phyloP scores from a whole-genome alignment of 2,329 filamentous ascomycete species.

The Aspergillus spinulosporus region DNA sequence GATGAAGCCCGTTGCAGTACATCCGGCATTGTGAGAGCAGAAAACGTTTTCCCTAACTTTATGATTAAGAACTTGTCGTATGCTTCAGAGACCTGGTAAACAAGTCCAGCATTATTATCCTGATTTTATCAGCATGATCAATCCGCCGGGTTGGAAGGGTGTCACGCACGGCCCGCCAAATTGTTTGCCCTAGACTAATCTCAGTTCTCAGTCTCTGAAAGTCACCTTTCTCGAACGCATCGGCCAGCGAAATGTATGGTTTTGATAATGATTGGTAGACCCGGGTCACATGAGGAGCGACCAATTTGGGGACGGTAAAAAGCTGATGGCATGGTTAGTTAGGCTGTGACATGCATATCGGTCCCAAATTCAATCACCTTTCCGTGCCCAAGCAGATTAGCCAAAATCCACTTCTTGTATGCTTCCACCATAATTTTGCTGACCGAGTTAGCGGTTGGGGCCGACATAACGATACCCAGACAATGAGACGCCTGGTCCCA shows the following conservation, averaged over 20 bases:
- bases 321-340: slow-evolving; percentile 33
- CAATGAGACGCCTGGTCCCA: slow-evolving; percentile 65
- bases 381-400: slow-evolving; percentile 71
- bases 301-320: slow-evolving; percentile 57
- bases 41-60: slow-evolving; percentile 71
- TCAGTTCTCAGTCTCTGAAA: slow-evolving; percentile 64
- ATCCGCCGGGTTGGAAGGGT: not conserved
- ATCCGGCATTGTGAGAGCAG: slow-evolving; percentile 58
- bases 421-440: slow-evolving; percentile 83
- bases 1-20: slow-evolving; percentile 39
- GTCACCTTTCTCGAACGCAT: slow-evolving; percentile 64
- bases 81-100: slow-evolving; percentile 67
- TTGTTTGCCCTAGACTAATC: slow-evolving; percentile 56
- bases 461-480: slow-evolving; percentile 65
- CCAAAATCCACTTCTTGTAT: slow-evolving; percentile 87
- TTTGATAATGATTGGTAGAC: slow-evolving; percentile 61
- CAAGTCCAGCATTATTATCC: slow-evolving; percentile 72
- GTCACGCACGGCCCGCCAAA: slow-evolving; percentile 61
- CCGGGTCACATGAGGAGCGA: slow-evolving; percentile 55
- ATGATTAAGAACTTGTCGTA: slow-evolving; percentile 76
- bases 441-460: slow-evolving; percentile 62
- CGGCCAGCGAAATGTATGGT: slow-evolving; percentile 69
- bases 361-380: slow-evolving; percentile 42
- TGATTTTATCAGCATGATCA: slow-evolving; percentile 26
- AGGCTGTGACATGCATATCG: not conserved